Percentiles rank a stretch among this genome's conserved stretches.
phyloP scores from a whole-genome alignment of 2,329 filamentous ascomycete species.

The Pseudogymnoascus pannorum region DNA sequence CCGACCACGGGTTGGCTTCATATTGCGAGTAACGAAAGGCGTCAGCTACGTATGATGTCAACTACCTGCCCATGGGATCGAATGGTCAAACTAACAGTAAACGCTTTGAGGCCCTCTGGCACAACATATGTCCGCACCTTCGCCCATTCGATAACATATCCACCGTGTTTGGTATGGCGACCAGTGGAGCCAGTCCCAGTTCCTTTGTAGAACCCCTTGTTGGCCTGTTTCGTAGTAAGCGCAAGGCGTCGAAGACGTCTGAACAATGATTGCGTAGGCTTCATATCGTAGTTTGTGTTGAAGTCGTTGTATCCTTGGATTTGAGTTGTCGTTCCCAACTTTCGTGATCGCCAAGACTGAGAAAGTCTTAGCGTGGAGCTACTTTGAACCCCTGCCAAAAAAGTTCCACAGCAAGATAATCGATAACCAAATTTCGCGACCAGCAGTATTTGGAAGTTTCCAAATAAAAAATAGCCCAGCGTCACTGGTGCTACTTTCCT shows the following conservation, averaged over 20 bases:
- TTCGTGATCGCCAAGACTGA: constrained; percentile 3
- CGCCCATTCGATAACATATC: constrained; percentile 73
- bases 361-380: constrained; percentile 7
- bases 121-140: constrained; percentile 90
- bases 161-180: constrained; percentile 72
- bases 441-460: constrained; percentile 16
- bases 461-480: constrained; percentile 12
- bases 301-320: neutral
- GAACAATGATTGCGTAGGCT: constrained; percentile 60
- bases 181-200: constrained; percentile 85
- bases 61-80: neutral
- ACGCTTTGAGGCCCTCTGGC: constrained; percentile 59
- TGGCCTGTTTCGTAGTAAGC: constrained; percentile 88
- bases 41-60: constrained; percentile 51
- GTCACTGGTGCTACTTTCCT: constrained; percentile 1
- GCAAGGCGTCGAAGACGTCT: constrained; percentile 65
- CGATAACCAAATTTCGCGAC: constrained; percentile 10
- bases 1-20: constrained; percentile 45
- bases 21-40: constrained; percentile 63
- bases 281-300: constrained; percentile 40
- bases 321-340: constrained; percentile 9
- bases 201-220: constrained; percentile 95
- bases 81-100: constrained; percentile 51
- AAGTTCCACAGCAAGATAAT: constrained; percentile 9
- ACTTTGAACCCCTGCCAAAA: constrained; percentile 10